Conservation (phyloP, 768 basidiomycete species). For the Tulasnella calospora region DNA sequence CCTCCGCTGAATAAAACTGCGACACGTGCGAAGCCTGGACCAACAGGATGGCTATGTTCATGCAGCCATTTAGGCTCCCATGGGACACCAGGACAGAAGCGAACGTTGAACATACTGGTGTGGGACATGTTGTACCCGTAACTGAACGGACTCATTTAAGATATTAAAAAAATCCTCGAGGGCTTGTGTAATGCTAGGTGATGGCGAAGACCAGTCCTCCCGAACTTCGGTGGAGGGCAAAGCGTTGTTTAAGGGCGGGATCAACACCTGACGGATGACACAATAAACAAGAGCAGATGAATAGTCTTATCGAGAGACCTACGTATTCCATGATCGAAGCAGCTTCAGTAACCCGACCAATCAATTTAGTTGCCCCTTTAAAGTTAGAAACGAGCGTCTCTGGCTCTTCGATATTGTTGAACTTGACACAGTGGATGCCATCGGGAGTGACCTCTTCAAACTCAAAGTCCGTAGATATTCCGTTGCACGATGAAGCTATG, state of each 20-base stretch:
- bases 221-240: not conserved
- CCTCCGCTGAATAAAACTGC: slow-evolving; percentile 94
- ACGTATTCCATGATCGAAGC: not conserved
- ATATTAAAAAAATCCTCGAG: not conserved
- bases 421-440: slow-evolving; percentile 12
- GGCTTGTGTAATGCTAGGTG: not conserved
- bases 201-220: not conserved
- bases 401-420: not conserved
- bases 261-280: not conserved
- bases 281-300: not conserved
- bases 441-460: slow-evolving; percentile 1
- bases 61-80: not conserved
- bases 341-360: not conserved
- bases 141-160: slow-evolving; percentile 42
- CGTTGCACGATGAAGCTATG: slow-evolving; percentile 17
- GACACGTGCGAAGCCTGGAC: slow-evolving; percentile 49
- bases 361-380: not conserved
- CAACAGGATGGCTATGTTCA: not conserved
- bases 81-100: slow-evolving; percentile 35
- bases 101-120: slow-evolving; percentile 30
- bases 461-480: not conserved
- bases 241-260: not conserved
- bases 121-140: slow-evolving; percentile 68
- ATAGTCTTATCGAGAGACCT: not conserved
- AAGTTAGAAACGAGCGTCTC: not conserved